A percentile compares a stretch with the other conserved stretches of the same genome.
phyloP scores from a whole-genome alignment of 108 stramenopile genomes.

The Skeletonema potamos region DNA sequence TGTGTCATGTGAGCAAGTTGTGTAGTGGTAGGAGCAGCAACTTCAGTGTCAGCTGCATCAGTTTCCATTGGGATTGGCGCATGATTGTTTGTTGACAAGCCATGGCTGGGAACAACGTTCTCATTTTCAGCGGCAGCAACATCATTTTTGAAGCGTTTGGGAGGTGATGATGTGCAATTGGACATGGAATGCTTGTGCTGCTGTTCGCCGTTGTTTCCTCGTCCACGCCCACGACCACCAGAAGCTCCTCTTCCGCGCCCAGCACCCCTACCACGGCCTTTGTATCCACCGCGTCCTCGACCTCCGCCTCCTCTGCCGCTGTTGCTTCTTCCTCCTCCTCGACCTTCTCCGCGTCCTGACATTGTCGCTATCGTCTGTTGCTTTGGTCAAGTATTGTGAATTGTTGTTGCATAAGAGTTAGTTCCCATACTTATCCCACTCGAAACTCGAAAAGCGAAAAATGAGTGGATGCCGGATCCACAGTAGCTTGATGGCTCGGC shows the following conservation, averaged over 20 bases:
- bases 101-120: not conserved
- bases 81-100: not conserved
- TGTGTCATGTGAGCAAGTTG: constrained; percentile 35
- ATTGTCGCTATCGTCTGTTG: not conserved
- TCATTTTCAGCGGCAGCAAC: not conserved
- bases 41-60: not conserved
- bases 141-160: not conserved
- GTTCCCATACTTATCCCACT: too few relatives aligned
- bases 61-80: not conserved
- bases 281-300: not conserved
- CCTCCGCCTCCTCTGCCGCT: not conserved
- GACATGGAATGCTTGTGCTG: not conserved
- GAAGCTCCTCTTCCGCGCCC: not conserved
- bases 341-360: not conserved
- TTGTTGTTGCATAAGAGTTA: too few relatives aligned
- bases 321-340: not conserved
- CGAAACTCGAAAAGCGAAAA: too few relatives aligned
- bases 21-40: not conserved
- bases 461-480: too few relatives aligned
- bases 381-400: not conserved
- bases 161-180: not conserved
- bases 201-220: not conserved
- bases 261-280: constrained; percentile 5
- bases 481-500: too few relatives aligned
- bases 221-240: not conserved